Percentiles rank a stretch among this genome's conserved stretches.
Conservation (phyloP, 2,329 filamentous ascomycete genomes). For the Colletotrichum tabaci region DNA sequence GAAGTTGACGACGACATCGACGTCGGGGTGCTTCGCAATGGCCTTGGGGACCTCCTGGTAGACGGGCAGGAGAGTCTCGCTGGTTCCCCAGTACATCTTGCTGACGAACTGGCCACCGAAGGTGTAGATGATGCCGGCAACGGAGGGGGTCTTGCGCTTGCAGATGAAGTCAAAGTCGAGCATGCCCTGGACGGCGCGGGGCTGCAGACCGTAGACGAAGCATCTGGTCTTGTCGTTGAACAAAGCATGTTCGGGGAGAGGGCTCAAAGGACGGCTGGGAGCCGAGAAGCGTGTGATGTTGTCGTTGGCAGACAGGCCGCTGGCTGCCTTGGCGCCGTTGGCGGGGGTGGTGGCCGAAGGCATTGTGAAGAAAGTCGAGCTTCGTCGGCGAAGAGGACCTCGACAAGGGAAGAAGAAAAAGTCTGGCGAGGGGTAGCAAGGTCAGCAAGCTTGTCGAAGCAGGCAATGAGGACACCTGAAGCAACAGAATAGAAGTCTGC, state of each 20-base stretch:
- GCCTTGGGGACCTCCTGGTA: conserved; percentile 96
- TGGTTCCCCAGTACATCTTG: conserved; percentile 99
- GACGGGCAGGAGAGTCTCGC: conserved; percentile 97
- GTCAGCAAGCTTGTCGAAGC: conserved; percentile 43
- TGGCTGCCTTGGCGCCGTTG: conserved; percentile 62
- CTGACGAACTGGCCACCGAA: conserved; percentile 99
- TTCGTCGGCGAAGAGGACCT: conserved; percentile 37
- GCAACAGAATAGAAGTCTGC: conserved; percentile 36
- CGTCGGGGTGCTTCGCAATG: conserved; percentile 95
- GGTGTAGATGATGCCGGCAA: conserved; percentile 99
- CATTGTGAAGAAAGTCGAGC: conserved; percentile 61
- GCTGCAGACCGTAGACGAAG: conserved; percentile 99
- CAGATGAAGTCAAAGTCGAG: conserved; percentile 99
- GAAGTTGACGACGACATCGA: conserved; percentile 99
- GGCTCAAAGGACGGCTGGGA: conserved; percentile 92
- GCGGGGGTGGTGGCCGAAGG: conserved; percentile 59
- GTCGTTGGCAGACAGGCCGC: conserved; percentile 86
- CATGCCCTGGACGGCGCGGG: conserved; percentile 91
- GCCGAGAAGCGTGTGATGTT: conserved; percentile 98
- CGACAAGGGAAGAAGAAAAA: conserved; percentile 40
- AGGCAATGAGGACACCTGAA: conserved; percentile 39
- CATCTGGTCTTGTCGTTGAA: conserved; percentile 99
- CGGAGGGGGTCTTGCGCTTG: conserved; percentile 96
- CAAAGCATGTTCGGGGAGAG: conserved; percentile 87
- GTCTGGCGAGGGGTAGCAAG: conserved; percentile 42